These are phyloP conservation scores for Kurtzmaniella cleridarum DNA, from an alignment of 805 yeast species.

Conservation along the genomic window DNA sequence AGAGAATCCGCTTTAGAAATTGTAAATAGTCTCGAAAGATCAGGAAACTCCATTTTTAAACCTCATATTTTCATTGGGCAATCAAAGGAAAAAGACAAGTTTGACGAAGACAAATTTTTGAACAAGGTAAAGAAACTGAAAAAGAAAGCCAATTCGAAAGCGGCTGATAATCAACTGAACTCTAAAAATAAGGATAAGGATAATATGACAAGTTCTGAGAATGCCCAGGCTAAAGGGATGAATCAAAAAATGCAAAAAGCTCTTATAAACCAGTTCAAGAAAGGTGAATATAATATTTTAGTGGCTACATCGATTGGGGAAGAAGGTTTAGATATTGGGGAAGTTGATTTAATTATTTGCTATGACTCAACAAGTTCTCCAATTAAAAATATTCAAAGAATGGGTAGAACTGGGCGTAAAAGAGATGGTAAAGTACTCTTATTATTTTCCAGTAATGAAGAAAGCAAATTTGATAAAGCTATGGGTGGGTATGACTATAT, in stretches of 20 bases:
- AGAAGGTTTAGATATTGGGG: slow-evolving; percentile 97
- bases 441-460: slow-evolving; percentile 73
- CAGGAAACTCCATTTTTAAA: slow-evolving; percentile 22
- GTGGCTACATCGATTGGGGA: slow-evolving; percentile 98
- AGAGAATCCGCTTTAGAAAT: slow-evolving; percentile 90
- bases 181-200: slow-evolving; percentile 25
- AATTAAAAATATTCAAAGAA: slow-evolving; percentile 85
- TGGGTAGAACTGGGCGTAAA: slow-evolving; percentile 98
- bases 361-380: slow-evolving; percentile 93
- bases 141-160: neutral
- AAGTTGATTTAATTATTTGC: slow-evolving; percentile 89
- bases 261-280: slow-evolving; percentile 65
- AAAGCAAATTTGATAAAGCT: slow-evolving; percentile 73
- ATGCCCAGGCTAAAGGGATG: slow-evolving; percentile 82
- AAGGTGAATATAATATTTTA: slow-evolving; percentile 68
- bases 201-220: slow-evolving; percentile 58
- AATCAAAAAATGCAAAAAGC: slow-evolving; percentile 82
- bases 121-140: slow-evolving; percentile 34
- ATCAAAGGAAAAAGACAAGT: slow-evolving; percentile 64
- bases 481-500: slow-evolving; percentile 77
- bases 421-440: slow-evolving; percentile 79
- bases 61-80: slow-evolving; percentile 95
- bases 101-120: slow-evolving; percentile 50
- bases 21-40: slow-evolving; percentile 54
- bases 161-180: slow-evolving; percentile 8